A percentile compares a stretch with the other conserved stretches of the same genome.
Conservation (phyloP, 495 filamentous ascomycete species). For the Penicillium taxi region DNA sequence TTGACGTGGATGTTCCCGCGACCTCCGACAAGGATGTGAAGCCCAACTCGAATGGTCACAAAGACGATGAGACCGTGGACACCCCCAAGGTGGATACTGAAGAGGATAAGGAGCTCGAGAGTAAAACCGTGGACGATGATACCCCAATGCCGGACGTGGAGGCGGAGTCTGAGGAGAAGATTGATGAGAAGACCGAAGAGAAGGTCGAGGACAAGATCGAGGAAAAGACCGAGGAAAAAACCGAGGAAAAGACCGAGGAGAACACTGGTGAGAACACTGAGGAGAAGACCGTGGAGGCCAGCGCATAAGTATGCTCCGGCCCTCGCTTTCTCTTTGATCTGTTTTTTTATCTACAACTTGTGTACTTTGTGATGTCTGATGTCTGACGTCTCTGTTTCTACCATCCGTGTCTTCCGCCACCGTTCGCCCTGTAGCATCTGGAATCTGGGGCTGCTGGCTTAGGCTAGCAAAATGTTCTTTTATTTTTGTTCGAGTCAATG, state of each 20-base stretch:
- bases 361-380: background rate
- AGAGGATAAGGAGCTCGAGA: conserved; percentile 39
- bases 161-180: background rate
- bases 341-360: no score
- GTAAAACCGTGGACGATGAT: conserved; percentile 37
- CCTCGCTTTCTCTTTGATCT: conserved; percentile 1
- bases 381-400: background rate
- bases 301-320: conserved; percentile 4
- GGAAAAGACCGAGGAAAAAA: no score
- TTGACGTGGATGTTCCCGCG: conserved; percentile 49
- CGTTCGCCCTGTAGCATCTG: conserved; percentile 3
- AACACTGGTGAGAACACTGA: conserved; percentile 8
- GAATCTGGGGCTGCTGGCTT: background rate
- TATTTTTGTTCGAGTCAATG: background rate
- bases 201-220: conserved; percentile 2
- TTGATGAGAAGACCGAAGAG: conserved; percentile 9
- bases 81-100: conserved; percentile 36
- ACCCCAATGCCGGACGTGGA: conserved; percentile 32
- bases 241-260: conserved; percentile 1
- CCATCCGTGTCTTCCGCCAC: no score
- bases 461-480: conserved; percentile 1
- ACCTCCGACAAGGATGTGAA: conserved; percentile 37
- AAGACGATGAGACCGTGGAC: conserved; percentile 38
- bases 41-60: conserved; percentile 45
- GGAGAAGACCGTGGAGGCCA: conserved; percentile 18